phyloP scores from a whole-genome alignment of 2,329 filamentous ascomycete genomes.

The Knoxdaviesia proteae region DNA sequence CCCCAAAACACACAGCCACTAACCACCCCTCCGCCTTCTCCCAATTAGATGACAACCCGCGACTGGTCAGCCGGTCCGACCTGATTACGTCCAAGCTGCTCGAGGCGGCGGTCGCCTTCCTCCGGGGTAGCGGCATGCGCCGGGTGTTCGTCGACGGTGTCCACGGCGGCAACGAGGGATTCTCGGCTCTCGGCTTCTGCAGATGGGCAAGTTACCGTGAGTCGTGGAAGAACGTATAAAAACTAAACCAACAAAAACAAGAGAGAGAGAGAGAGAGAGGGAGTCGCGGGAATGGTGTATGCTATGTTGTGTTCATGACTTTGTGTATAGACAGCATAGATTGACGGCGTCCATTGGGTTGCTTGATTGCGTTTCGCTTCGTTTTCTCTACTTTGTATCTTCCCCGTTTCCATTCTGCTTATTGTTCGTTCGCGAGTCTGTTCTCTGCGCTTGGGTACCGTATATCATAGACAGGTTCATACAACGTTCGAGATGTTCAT shows the following conservation, averaged over 20 bases:
- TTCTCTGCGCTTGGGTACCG: too few species aligned
- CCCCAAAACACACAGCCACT: not conserved
- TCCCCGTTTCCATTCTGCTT: too few species aligned
- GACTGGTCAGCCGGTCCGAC: conserved; percentile 22
- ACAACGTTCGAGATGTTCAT: too few species aligned
- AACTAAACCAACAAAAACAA: not conserved
- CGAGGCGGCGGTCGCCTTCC: conserved; percentile 25
- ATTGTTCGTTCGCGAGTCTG: too few species aligned
- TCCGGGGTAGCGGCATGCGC: conserved; percentile 28
- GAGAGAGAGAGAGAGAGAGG: not conserved
- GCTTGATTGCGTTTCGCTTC: too few species aligned
- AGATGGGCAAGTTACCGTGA: conserved; percentile 38
- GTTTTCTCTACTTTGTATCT: too few species aligned
- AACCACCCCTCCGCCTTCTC: not conserved
- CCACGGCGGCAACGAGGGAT: conserved; percentile 25
- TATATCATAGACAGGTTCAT: too few species aligned
- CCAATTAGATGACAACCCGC: conserved; percentile 20
- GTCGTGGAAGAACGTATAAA: conserved; percentile 24
- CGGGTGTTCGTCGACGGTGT: conserved; percentile 34
- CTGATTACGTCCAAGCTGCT: conserved; percentile 31
- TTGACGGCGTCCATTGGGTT: too few species aligned
- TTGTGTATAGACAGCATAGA: too few species aligned
- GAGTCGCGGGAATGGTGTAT: not conserved
- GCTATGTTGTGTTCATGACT: too few species aligned
- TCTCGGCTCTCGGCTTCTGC: conserved; percentile 31